These are phyloP conservation scores for Rhizophagus sp. DNA, from an alignment of 192 early-diverging fungal species.

Conservation along the genomic window DNA sequence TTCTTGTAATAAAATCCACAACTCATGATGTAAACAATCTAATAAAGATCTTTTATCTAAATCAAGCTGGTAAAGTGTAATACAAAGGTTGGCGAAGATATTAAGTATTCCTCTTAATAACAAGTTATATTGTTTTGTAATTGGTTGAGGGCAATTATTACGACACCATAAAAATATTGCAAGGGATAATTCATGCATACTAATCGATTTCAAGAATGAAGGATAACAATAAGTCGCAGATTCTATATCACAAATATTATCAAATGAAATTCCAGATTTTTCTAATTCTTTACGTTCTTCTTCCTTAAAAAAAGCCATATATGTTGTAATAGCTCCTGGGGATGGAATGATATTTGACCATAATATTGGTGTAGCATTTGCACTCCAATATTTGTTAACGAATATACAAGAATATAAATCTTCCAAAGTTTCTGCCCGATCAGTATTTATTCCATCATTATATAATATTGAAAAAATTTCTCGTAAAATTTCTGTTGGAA, in stretches of 20 bases:
- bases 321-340: neutral
- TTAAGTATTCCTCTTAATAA: constrained; percentile 1
- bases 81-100: constrained; percentile 1
- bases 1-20: constrained; percentile 4
- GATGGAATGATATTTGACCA: constrained; percentile 14
- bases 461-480: constrained; percentile 5
- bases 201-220: neutral
- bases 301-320: neutral
- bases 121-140: constrained; percentile 2
- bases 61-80: neutral
- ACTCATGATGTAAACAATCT: constrained; percentile 11
- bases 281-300: constrained; percentile 2
- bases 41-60: neutral
- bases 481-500: constrained; percentile 17
- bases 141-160: constrained; percentile 13
- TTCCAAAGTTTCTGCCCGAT: constrained; percentile 6
- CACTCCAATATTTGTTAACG: constrained; percentile 1
- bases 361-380: neutral
- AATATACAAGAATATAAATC: constrained; percentile 1
- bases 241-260: neutral
- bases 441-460: neutral
- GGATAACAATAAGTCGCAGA: constrained; percentile 7
- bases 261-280: neutral
- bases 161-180: constrained; percentile 15
- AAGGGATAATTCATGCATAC: neutral